Percentiles rank a stretch among this genome's conserved stretches.
Evolutionary conservation across 2,329 filamentous ascomycete genomes (phyloP).

Genomic region (Alternaria metachromatica): DNA sequence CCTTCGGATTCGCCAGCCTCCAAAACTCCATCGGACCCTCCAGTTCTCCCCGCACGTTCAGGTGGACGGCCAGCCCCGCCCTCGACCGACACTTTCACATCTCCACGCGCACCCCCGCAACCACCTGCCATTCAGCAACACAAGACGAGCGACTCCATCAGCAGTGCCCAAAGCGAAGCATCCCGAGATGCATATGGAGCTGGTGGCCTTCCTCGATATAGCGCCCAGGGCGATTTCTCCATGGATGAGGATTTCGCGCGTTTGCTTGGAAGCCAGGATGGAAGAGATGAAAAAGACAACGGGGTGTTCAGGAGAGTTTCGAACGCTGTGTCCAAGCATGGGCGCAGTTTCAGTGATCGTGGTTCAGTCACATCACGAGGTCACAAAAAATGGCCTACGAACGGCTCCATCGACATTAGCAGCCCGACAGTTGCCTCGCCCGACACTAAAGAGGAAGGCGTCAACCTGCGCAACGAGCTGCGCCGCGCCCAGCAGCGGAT

Average conservation of each 20-base stretch:
- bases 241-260: slow-evolving; percentile 96
- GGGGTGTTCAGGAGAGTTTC: slow-evolving; percentile 83
- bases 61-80: slow-evolving; percentile 54
- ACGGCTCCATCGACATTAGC: slow-evolving; percentile 63
- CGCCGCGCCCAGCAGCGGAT: slow-evolving; percentile 83
- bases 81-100: slow-evolving; percentile 50
- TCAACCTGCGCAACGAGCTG: slow-evolving; percentile 70
- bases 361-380: slow-evolving; percentile 46
- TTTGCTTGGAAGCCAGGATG: slow-evolving; percentile 77
- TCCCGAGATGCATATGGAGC: slow-evolving; percentile 37
- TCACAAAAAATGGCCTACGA: slow-evolving; percentile 51
- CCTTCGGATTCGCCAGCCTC: slow-evolving; percentile 52
- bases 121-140: slow-evolving; percentile 50
- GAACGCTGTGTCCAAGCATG: slow-evolving; percentile 85
- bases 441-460: slow-evolving; percentile 54
- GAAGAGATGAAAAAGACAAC: slow-evolving; percentile 50
- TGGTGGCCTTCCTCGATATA: slow-evolving; percentile 58
- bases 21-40: slow-evolving; percentile 52
- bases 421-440: slow-evolving; percentile 72
- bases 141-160: slow-evolving; percentile 53
- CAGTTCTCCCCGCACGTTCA: slow-evolving; percentile 54
- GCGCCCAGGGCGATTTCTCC: slow-evolving; percentile 83
- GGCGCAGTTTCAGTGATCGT: slow-evolving; percentile 80
- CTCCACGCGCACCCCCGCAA: slow-evolving; percentile 54
- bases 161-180: slow-evolving; percentile 52